Conservation (phyloP, 768 basidiomycete genomes). For the Lentinus brumalis region DNA sequence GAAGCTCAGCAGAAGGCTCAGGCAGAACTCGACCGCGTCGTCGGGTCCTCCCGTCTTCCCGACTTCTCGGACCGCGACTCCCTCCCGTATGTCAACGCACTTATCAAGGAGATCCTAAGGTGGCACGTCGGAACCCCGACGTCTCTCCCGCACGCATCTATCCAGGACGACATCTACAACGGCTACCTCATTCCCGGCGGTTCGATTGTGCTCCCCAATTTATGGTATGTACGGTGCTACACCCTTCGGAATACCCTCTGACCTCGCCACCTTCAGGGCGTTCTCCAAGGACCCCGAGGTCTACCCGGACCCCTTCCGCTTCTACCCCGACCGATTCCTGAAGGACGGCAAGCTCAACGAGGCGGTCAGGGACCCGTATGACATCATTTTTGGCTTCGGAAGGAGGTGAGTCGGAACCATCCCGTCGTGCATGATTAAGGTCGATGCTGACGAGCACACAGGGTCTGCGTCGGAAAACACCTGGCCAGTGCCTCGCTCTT, state of each 20-base stretch:
- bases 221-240: conserved; percentile 16
- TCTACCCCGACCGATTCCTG: conserved; percentile 8
- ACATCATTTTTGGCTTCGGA: not conserved
- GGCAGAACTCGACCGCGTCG: conserved; percentile 23
- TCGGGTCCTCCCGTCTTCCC: not conserved
- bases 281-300: not conserved
- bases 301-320: conserved; percentile 7
- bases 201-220: conserved; percentile 26
- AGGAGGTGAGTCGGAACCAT: not conserved
- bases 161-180: conserved; percentile 22
- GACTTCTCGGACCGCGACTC: conserved; percentile 2
- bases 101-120: not conserved
- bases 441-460: not conserved
- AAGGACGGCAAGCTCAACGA: not conserved
- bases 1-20: conserved; percentile 30
- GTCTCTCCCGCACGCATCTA: conserved; percentile 28
- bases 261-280: not conserved
- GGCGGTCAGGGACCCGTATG: not conserved
- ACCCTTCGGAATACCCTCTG: not conserved
- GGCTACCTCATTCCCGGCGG: conserved; percentile 24
- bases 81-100: conserved; percentile 1
- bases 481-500: not conserved
- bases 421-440: not conserved
- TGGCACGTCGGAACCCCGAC: not conserved
- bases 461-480: not conserved